These are phyloP conservation scores for Colletotrichum noveboracense DNA, from an alignment of 2,329 filamentous ascomycete species.

Conservation along the genomic window DNA sequence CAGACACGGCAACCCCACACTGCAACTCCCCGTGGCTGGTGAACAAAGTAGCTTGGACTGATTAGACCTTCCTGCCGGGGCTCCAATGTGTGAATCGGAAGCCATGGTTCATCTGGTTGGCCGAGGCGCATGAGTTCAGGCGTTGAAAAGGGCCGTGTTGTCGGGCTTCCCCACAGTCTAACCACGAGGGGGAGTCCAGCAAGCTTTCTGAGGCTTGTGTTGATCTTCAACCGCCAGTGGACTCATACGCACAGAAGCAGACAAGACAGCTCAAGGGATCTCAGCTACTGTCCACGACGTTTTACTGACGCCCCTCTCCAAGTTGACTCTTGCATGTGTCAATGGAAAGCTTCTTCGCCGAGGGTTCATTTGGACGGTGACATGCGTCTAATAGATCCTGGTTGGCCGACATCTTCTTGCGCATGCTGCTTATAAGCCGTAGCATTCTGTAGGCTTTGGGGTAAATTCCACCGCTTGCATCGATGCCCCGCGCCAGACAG, in stretches of 20 bases:
- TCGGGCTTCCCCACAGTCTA: background rate
- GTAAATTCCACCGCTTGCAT: background rate
- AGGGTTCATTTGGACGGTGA: background rate
- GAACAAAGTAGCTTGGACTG: background rate
- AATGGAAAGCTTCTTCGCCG: background rate
- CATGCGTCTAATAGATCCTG: too few species aligned
- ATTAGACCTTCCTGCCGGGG: background rate
- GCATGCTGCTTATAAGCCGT: background rate
- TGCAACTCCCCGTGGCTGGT: background rate
- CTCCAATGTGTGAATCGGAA: background rate
- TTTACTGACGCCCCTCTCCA: background rate
- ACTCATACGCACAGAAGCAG: background rate
- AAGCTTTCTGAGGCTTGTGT: background rate
- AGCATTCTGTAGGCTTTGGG: background rate
- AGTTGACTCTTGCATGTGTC: background rate
- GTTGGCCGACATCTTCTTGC: background rate
- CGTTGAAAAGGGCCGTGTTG: background rate
- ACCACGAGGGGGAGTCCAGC: background rate
- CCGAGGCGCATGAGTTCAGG: background rate
- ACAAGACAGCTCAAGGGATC: background rate
- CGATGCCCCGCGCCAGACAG: background rate
- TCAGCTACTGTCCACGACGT: background rate
- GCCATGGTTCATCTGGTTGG: background rate
- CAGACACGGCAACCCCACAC: background rate
- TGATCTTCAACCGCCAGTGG: background rate